phyloP scores from a whole-genome alignment of 306 rosid species.

The Neltuma alba region DNA sequence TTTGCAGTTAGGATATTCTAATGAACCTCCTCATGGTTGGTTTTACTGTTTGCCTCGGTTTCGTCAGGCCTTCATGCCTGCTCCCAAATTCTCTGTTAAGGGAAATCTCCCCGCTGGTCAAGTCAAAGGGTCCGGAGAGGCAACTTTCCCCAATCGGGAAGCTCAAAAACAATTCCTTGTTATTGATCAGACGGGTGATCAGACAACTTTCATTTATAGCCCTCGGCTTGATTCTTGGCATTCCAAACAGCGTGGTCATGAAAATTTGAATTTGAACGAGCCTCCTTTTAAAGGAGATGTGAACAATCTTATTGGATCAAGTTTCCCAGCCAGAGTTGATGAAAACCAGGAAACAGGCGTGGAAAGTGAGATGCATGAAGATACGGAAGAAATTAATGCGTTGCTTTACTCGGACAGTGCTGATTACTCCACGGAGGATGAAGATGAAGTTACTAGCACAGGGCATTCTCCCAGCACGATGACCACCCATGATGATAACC shows the following conservation, averaged over 20 bases:
- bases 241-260: conserved; percentile 35
- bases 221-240: conserved; percentile 62
- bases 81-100: conserved; percentile 34
- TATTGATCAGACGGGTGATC: conserved; percentile 71
- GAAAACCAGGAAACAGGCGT: conserved; percentile 49
- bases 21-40: conserved; percentile 80
- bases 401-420: conserved; percentile 86
- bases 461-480: conserved; percentile 88
- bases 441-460: conserved; percentile 96
- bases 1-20: conserved; percentile 47
- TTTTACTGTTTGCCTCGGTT: conserved; percentile 67
- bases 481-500: conserved; percentile 58
- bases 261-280: conserved; percentile 41
- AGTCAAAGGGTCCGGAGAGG: conserved; percentile 39
- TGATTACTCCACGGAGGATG: conserved; percentile 61
- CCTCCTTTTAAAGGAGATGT: conserved; percentile 36
- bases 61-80: conserved; percentile 55
- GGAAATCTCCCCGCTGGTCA: conserved; percentile 37
- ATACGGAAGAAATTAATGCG: conserved; percentile 90
- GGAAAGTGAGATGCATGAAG: conserved; percentile 90
- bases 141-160: conserved; percentile 35
- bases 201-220: conserved; percentile 64
- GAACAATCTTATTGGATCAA: conserved; percentile 45
- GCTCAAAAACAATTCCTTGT: conserved; percentile 67
- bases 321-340: conserved; percentile 47